Evolutionary conservation across 768 basidiomycete species (phyloP).

Genomic region (Lentinula raphanica): DNA sequence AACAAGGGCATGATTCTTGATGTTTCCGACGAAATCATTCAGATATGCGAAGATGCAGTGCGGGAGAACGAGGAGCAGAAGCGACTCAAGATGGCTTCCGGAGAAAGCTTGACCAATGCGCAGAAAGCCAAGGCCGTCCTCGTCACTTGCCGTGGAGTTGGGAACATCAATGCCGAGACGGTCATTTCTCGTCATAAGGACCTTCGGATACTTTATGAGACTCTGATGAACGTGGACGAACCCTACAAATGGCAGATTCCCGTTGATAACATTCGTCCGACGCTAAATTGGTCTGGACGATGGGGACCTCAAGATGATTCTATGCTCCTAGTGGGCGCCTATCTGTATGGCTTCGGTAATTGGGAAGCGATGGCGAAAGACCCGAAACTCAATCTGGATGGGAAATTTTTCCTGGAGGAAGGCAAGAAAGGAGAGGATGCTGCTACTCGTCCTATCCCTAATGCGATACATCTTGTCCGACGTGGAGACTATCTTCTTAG

Average conservation of each 20-base stretch:
- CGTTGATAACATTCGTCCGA: slow-evolving; percentile 88
- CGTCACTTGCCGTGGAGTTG: slow-evolving; percentile 82
- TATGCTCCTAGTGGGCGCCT: slow-evolving; percentile 92
- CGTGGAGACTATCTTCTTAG: slow-evolving; percentile 91
- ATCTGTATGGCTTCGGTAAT: slow-evolving; percentile 88
- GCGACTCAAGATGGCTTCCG: slow-evolving; percentile 66
- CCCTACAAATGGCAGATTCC: slow-evolving; percentile 83
- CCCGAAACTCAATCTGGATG: slow-evolving; percentile 70
- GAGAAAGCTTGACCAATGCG: slow-evolving; percentile 86
- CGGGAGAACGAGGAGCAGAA: slow-evolving; percentile 81
- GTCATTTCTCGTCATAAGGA: slow-evolving; percentile 86
- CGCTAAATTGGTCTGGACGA: slow-evolving; percentile 92
- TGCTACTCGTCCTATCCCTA: slow-evolving; percentile 85
- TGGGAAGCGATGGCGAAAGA: slow-evolving; percentile 97
- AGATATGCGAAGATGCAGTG: slow-evolving; percentile 77
- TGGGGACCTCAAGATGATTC: slow-evolving; percentile 93
- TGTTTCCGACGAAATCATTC: slow-evolving; percentile 89
- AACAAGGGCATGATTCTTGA: slow-evolving; percentile 89
- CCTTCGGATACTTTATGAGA: slow-evolving; percentile 80
- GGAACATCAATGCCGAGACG: slow-evolving; percentile 97
- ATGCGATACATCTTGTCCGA: slow-evolving; percentile 96
- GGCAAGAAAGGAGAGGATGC: slow-evolving; percentile 91
- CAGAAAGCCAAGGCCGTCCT: slow-evolving; percentile 97
- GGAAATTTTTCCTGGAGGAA: slow-evolving; percentile 98
- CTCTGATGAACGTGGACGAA: slow-evolving; percentile 69